Evolutionary conservation across 345 rosid species (phyloP).

Genomic region (Durio zibethinus): DNA sequence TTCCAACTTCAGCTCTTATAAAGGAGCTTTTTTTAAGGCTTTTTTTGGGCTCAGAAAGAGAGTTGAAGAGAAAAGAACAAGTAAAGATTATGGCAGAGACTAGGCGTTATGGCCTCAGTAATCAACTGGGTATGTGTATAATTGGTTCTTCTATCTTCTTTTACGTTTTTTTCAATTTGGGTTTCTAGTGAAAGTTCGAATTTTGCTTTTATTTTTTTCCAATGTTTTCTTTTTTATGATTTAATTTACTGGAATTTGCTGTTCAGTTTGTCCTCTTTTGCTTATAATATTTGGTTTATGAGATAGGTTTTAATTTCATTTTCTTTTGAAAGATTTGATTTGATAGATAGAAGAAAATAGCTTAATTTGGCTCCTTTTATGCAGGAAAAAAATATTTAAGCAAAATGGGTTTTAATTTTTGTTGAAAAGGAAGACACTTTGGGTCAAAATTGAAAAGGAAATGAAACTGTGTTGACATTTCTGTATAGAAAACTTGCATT

Average conservation of each 20-base stretch:
- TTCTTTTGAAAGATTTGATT: neutral
- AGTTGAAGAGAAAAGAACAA: neutral
- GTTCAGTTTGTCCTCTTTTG: neutral
- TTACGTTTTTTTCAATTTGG: neutral
- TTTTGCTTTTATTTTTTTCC: neutral
- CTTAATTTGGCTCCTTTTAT: neutral
- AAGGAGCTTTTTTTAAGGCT: neutral
- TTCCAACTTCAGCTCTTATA: neutral
- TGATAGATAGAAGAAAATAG: neutral
- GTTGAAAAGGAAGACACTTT: neutral
- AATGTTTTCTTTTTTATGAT: neutral
- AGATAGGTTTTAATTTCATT: neutral
- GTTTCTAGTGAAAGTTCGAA: neutral
- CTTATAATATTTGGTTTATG: neutral
- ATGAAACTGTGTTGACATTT: neutral
- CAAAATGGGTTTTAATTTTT: neutral
- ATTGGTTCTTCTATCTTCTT: neutral
- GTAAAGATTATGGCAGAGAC: slow-evolving; percentile 38
- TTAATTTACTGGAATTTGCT: neutral
- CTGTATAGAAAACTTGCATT: neutral
- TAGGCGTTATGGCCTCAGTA: slow-evolving; percentile 31
- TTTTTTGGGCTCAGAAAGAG: neutral
- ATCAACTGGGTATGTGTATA: slow-evolving; percentile 32
- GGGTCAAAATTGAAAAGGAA: neutral
- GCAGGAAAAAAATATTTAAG: neutral